Evolutionary conservation across 2,329 filamentous ascomycete species (phyloP).

Genomic region (Xylariaceae sp.): DNA sequence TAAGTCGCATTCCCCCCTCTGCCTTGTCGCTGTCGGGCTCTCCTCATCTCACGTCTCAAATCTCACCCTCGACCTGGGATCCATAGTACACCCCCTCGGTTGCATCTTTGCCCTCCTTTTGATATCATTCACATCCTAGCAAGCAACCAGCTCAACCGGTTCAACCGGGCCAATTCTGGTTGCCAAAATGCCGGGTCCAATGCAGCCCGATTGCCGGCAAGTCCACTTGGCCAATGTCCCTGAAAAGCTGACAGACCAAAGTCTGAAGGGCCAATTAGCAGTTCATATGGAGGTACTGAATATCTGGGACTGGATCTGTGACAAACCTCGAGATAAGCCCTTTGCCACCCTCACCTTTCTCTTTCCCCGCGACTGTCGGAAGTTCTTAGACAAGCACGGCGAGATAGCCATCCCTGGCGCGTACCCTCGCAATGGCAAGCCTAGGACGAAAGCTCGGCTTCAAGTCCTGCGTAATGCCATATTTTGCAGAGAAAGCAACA

Average conservation of each 20-base stretch:
- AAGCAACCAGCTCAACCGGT: neutral
- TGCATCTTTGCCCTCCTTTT: neutral
- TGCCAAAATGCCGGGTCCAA: conserved; percentile 13
- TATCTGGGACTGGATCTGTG: conserved; percentile 40
- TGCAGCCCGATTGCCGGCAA: conserved; percentile 36
- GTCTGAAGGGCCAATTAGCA: conserved; percentile 36
- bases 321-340: conserved; percentile 36
- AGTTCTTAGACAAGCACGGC: conserved; percentile 36
- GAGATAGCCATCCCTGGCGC: conserved; percentile 11
- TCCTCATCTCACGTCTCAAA: neutral
- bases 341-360: conserved; percentile 43
- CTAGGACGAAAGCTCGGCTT: conserved; percentile 25
- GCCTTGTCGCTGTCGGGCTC: neutral
- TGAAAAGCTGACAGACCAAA: conserved; percentile 34
- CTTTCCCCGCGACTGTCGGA: conserved; percentile 33
- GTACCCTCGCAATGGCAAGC: conserved; percentile 1
- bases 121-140: neutral
- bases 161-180: neutral
- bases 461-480: conserved; percentile 27
- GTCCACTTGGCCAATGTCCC: conserved; percentile 43
- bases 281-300: conserved; percentile 37
- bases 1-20: neutral
- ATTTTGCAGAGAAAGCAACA: conserved; percentile 35
- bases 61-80: neutral
- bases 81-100: neutral